Conservation (phyloP, 345 rosid species). For the Heritiera littoralis region DNA sequence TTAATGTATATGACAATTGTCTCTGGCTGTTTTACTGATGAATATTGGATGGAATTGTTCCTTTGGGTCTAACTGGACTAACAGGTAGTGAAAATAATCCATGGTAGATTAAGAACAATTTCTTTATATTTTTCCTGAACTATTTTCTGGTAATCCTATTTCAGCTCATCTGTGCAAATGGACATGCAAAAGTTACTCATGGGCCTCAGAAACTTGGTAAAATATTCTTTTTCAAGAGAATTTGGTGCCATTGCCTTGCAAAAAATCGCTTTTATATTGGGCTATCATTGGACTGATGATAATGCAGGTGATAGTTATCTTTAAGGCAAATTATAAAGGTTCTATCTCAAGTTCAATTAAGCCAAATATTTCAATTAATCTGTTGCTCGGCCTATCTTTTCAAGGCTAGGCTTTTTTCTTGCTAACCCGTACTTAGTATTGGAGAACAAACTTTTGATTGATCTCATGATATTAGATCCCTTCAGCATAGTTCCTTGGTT, state of each 20-base stretch:
- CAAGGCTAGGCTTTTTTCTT: neutral
- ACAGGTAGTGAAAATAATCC: neutral
- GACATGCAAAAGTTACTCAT: neutral
- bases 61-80: neutral
- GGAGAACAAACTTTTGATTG: neutral
- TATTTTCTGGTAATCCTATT: neutral
- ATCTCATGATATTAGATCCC: neutral
- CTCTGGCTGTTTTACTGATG: neutral
- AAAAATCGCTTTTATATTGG: neutral
- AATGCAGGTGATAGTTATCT: neutral
- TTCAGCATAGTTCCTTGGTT: neutral
- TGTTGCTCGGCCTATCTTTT: neutral
- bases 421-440: neutral
- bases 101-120: neutral
- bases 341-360: conserved; percentile 8
- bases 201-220: neutral
- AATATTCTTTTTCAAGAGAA: neutral
- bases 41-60: neutral
- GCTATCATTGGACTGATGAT: neutral
- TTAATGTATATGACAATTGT: neutral
- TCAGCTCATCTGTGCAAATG: neutral
- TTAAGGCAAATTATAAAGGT: neutral
- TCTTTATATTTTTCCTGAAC: neutral
- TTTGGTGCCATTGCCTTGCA: conserved; percentile 4
- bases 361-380: neutral